Conservation (phyloP, 75 land plant genomes). For the Picea glauca region DNA sequence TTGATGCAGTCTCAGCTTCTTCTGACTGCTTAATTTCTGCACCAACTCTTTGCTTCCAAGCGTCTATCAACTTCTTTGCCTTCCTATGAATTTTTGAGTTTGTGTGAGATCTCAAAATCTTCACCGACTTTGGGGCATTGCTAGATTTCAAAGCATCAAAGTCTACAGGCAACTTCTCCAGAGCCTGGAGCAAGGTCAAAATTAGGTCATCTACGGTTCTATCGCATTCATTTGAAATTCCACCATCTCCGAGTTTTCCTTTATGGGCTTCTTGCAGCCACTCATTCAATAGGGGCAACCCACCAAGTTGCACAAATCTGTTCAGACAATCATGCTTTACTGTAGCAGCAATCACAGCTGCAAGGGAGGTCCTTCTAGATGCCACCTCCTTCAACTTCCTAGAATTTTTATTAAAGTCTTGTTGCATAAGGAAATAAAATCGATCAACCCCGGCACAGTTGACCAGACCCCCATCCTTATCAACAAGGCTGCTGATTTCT, state of each 20-base stretch:
- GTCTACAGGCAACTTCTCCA: conserved; percentile 44
- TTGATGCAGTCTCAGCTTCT: conserved; percentile 16
- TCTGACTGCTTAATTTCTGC: conserved; percentile 51
- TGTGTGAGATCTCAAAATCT: conserved; percentile 26
- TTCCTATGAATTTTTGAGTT: conserved; percentile 44
- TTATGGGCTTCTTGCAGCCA: conserved; percentile 60
- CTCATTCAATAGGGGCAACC: conserved; percentile 35
- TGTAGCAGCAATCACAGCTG: conserved; percentile 35
- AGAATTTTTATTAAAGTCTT: conserved; percentile 31
- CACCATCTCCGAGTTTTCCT: conserved; percentile 42
- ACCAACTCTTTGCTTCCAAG: conserved; percentile 41
- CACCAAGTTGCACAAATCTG: conserved; percentile 38
- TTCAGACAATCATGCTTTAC: conserved; percentile 38
- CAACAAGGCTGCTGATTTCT: conserved; percentile 30
- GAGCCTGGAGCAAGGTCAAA: conserved; percentile 32
- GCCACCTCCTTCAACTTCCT: conserved; percentile 28
- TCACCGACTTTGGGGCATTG: conserved; percentile 37
- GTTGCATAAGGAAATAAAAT: conserved; percentile 36
- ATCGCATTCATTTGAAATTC: conserved; percentile 31
- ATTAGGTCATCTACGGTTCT: conserved; percentile 36
- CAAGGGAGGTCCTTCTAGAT: conserved; percentile 31
- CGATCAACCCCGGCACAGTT: conserved; percentile 29
- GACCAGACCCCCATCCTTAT: conserved; percentile 44
- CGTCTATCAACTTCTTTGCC: conserved; percentile 39
- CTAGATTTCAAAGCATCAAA: conserved; percentile 44